Percentiles rank a stretch among this genome's conserved stretches.
These are phyloP conservation scores for Hymenoscyphus linearis DNA, from an alignment of 2,329 filamentous ascomycete genomes.

Conservation along the genomic window DNA sequence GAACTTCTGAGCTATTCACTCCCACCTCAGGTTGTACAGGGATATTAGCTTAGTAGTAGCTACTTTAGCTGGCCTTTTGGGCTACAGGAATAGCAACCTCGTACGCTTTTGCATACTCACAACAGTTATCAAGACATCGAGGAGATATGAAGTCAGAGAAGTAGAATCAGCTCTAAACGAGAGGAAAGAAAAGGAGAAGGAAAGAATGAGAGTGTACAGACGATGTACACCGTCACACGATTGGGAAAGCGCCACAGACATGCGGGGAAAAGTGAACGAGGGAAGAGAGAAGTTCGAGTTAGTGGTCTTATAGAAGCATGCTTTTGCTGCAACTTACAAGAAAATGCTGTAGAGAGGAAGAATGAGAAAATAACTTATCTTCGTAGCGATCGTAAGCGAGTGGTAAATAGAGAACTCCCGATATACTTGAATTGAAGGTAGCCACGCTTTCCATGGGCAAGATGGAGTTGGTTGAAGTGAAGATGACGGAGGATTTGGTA, in stretches of 20 bases:
- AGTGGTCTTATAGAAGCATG: no score
- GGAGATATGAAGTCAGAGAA: neutral
- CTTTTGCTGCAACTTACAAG: no score
- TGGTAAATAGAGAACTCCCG: neutral
- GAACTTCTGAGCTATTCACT: no score
- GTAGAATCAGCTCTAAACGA: neutral
- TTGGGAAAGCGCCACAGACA: neutral
- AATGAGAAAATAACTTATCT: neutral
- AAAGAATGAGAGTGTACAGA: neutral
- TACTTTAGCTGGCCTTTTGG: no score
- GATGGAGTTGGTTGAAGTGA: neutral
- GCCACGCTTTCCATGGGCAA: neutral
- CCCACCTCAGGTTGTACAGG: no score
- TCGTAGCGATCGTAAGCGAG: neutral
- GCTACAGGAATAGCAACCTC: no score
- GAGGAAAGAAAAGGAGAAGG: neutral
- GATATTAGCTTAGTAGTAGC: no score
- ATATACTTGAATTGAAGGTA: neutral
- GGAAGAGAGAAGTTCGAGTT: neutral
- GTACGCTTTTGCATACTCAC: no score
- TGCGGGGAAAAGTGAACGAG: neutral
- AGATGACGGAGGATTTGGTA: neutral
- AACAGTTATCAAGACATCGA: neutral
- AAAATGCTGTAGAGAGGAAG: neutral
- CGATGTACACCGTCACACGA: neutral